Base-by-base conservation (phyloP, 306 rosid species). In the Elaeagnus macrophylla region DNA sequence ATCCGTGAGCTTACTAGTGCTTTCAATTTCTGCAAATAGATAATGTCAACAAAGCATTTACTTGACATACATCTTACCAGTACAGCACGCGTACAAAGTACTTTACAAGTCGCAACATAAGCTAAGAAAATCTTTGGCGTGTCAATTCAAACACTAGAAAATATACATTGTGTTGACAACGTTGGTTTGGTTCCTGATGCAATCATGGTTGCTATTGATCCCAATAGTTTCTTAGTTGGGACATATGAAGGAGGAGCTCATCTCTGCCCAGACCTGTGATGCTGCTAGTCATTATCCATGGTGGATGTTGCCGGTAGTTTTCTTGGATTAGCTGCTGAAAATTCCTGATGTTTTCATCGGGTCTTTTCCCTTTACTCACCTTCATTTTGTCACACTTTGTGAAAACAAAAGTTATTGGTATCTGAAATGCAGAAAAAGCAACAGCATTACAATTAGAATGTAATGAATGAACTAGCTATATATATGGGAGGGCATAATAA, bases 201-300 rank as follows among this genome's bases (percentile, higher is more conserved):
- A 43, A 10, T 17, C 16, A 42, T 41, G 56, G 38, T 32, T 10
- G 3, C 40, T 42, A 60, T 60, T 90, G 95, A 76, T 90, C 88
- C 97, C 95, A 90, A 72, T 81, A 90, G 76, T 86, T 83, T 60
- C 94, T 69, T 43, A 86, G 77, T 73, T 90, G 95, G 41, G 88
- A 90, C 77, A 83, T 76, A 58, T 90, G 94, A 62, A 83, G 82
- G 53, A 86, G 89, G 56, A 83, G 81, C 45, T 86, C 97, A 66
- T 90, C 97, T 54, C 95, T 80, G 50, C 95, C 97, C 54, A 86
- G 50, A 66, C 94, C 91, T 19, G 94, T 86, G 54, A 79, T 81
- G 56, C 95, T 79, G 79, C 97, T 86, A 9, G 95, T 86, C 97
- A 90, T 81, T 68, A 90, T 86, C 94, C 97, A 90, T 7, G 97